phyloP scores from a whole-genome alignment of 139 green algal species.

The Nannochloris sp. region DNA sequence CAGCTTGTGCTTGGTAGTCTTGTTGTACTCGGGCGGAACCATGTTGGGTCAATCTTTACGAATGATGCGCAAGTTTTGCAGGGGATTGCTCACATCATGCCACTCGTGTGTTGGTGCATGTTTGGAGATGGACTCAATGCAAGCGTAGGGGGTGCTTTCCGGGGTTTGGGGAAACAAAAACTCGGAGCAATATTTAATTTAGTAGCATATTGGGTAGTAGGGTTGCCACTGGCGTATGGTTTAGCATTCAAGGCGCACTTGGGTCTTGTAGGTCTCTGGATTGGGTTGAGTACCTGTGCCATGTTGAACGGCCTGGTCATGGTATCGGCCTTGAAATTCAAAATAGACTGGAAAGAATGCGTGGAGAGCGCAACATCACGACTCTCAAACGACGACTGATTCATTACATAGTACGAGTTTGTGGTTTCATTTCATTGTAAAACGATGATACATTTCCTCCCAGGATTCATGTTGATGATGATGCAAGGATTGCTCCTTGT shows the following conservation, averaged over 20 bases:
- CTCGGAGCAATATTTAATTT: slow-evolving; percentile 38
- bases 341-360: slow-evolving; percentile 7
- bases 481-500: slow-evolving; percentile 12
- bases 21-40: neutral
- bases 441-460: too few relatives aligned
- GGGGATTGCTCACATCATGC: slow-evolving; percentile 15
- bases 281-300: slow-evolving; percentile 24
- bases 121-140: slow-evolving; percentile 53
- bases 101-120: slow-evolving; percentile 16
- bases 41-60: slow-evolving; percentile 18
- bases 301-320: neutral
- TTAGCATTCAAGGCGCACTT: slow-evolving; percentile 32
- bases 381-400: neutral
- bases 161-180: slow-evolving; percentile 23
- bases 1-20: slow-evolving; percentile 5
- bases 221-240: slow-evolving; percentile 39
- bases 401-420: too few relatives aligned
- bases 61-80: slow-evolving; percentile 15
- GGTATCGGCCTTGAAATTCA: neutral
- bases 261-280: slow-evolving; percentile 48
- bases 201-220: slow-evolving; percentile 40
- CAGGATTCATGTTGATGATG: neutral
- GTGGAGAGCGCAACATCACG: neutral
- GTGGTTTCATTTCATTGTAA: too few relatives aligned
- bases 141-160: slow-evolving; percentile 26